Base-by-base conservation (phyloP, 495 filamentous ascomycete species). In the Hypoxylon cercidicola region DNA sequence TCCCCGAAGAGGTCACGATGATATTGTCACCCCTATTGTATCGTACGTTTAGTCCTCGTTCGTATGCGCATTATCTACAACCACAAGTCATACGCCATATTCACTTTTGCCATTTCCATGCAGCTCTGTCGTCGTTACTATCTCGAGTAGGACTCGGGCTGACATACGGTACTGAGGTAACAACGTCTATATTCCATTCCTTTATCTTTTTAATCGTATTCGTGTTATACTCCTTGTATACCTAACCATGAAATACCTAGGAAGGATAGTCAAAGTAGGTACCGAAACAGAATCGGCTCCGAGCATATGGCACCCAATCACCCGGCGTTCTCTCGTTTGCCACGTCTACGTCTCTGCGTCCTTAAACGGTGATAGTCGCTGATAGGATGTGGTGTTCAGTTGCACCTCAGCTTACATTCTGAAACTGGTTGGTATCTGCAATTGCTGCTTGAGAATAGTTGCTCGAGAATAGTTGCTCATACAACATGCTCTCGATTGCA, bases 261-360 rank as follows among this genome's bases (percentile, higher is more conserved):
- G 9, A n/a, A n/a, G 34, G 13, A 37, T 10, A 23, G 3, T 25
- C 19, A 16, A 21, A 13, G 18, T 18, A 44, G 15, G 43, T 12
- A 12, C 19, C 21, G 16, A 10, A 25, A 46, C 51, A 60, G 37
- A 51, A 49, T 68, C 64, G 60, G 55, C 64, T 55, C 64, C 64
- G 64, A 62, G 45, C 55, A 63, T 50, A 68, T 16, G 64, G 64
- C 48, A 68, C 60, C 64, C 64, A 68, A 68, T 68, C 59, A 68
- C 49, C 37, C 44, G 32, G n/a, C 20, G 13, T n/a, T 54, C 35
- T 56, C 35, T 16, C 13, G 25, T 35, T 54, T 49, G 58, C 64
- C 54, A 56, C 52, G 45, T 55, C 45, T 47, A 62, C 59, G 13
- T n/a, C n/a, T n/a, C n/a, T 28, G 7, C 25, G 7, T 28, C 25